A percentile compares a stretch with the other conserved stretches of the same genome.
Conservation (phyloP, 2,329 filamentous ascomycete genomes). For the Diaporthe helianthi region DNA sequence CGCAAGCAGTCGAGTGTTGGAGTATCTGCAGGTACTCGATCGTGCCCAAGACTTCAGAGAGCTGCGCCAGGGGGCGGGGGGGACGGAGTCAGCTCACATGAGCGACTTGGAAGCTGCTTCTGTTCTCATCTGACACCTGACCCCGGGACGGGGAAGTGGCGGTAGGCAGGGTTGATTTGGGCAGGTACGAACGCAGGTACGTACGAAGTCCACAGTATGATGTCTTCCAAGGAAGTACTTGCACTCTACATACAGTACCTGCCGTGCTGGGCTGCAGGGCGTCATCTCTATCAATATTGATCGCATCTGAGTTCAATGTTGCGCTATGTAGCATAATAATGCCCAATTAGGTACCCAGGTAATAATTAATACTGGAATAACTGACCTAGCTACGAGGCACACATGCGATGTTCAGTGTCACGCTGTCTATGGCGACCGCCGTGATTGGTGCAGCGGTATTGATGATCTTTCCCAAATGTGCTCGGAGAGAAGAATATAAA, state of each 20-base stretch:
- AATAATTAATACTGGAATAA: slow-evolving; percentile 3
- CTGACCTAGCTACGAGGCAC: background rate
- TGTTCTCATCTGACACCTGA: slow-evolving; percentile 12
- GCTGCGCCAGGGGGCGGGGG: too few relatives aligned
- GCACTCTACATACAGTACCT: too few relatives aligned
- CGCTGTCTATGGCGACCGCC: background rate
- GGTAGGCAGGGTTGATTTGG: background rate
- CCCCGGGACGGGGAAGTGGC: background rate
- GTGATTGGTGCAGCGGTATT: slow-evolving; percentile 1
- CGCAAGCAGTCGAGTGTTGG: slow-evolving; percentile 11
- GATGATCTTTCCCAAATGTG: slow-evolving; percentile 8
- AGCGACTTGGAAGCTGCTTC: background rate
- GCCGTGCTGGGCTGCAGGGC: background rate
- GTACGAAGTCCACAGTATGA: too few relatives aligned
- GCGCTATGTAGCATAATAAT: background rate
- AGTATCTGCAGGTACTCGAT: slow-evolving; percentile 34
- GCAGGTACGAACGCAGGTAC: too few relatives aligned
- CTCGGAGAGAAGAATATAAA: slow-evolving; percentile 2
- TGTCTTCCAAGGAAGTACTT: background rate
- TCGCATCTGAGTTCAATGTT: background rate
- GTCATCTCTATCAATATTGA: slow-evolving; percentile 19
- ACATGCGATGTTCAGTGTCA: background rate
- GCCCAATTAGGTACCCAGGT: background rate
- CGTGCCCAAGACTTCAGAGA: slow-evolving; percentile 28
- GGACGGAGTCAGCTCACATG: slow-evolving; percentile 26